Conservation (phyloP, 2,329 filamentous ascomycete species). For the Huntiella bhutanensis region DNA sequence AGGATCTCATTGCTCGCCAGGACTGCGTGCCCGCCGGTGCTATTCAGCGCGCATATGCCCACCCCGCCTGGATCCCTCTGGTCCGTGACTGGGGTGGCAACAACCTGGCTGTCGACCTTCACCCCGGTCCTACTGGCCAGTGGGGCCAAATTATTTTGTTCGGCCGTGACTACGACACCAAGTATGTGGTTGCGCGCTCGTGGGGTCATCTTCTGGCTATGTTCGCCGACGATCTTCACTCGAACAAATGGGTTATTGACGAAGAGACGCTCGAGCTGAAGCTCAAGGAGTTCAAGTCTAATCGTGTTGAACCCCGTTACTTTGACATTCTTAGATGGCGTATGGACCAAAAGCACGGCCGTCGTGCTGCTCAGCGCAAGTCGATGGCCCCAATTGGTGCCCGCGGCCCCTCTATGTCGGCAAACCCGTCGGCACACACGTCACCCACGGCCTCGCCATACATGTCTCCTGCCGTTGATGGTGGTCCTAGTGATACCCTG, state of each 20-base stretch:
- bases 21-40: conserved; percentile 72
- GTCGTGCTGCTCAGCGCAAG: conserved; percentile 36
- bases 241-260: conserved; percentile 79
- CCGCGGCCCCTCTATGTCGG: conserved; percentile 18
- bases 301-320: conserved; percentile 79
- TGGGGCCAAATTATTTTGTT: conserved; percentile 97
- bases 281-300: conserved; percentile 74
- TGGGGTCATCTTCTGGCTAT: conserved; percentile 76
- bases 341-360: conserved; percentile 83
- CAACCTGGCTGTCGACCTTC: conserved; percentile 83
- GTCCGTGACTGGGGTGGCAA: conserved; percentile 98
- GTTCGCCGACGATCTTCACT: conserved; percentile 77
- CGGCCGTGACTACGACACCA: conserved; percentile 94
- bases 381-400: conserved; percentile 26
- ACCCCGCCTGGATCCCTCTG: conserved; percentile 87
- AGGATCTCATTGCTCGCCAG: conserved; percentile 68
- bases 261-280: conserved; percentile 86
- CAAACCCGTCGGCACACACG: conserved; percentile 15
- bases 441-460: conserved; percentile 37
- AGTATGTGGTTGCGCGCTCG: conserved; percentile 86
- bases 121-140: conserved; percentile 70
- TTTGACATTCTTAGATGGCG: conserved; percentile 92
- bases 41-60: conserved; percentile 82
- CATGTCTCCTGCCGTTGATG: conserved; percentile 39
- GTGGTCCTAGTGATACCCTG: conserved; percentile 28